Conservation (phyloP, 2,329 filamentous ascomycete genomes). For the Fusarium sp. region DNA sequence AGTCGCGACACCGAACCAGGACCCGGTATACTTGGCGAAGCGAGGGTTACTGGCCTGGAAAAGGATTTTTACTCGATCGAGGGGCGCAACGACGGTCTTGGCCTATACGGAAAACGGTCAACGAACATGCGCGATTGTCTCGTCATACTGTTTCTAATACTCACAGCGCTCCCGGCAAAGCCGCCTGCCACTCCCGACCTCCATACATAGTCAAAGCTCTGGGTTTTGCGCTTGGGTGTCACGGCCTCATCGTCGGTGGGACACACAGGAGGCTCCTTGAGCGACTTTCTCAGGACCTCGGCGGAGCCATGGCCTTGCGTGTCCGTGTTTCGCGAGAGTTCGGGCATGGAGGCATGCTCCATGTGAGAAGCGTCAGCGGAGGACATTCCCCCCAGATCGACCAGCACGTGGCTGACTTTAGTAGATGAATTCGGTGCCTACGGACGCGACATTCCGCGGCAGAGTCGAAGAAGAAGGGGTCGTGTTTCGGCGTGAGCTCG, state of each 20-base stretch:
- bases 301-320: slow-evolving; percentile 49
- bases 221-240: slow-evolving; percentile 65
- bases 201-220: slow-evolving; percentile 86
- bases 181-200: slow-evolving; percentile 90
- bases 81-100: slow-evolving; percentile 94
- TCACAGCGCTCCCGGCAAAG: slow-evolving; percentile 90
- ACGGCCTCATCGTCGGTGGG: slow-evolving; percentile 64
- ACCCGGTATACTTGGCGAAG: slow-evolving; percentile 92
- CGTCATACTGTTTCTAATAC: slow-evolving; percentile 52
- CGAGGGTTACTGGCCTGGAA: slow-evolving; percentile 97
- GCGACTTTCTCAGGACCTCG: slow-evolving; percentile 37
- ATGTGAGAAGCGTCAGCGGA: slow-evolving; percentile 67
- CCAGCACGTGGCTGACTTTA: slow-evolving; percentile 47
- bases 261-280: slow-evolving; percentile 60
- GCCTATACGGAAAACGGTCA: slow-evolving; percentile 69
- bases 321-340: slow-evolving; percentile 59
- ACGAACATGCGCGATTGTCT: neutral
- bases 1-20: slow-evolving; percentile 86
- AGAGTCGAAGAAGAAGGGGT: slow-evolving; percentile 6
- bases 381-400: slow-evolving; percentile 64
- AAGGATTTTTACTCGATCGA: slow-evolving; percentile 98
- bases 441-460: slow-evolving; percentile 47
- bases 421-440: slow-evolving; percentile 33
- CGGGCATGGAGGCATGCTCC: slow-evolving; percentile 73
- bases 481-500: slow-evolving; percentile 22